phyloP scores from a whole-genome alignment of 768 basidiomycete species.

The Butyriboletus loyo region DNA sequence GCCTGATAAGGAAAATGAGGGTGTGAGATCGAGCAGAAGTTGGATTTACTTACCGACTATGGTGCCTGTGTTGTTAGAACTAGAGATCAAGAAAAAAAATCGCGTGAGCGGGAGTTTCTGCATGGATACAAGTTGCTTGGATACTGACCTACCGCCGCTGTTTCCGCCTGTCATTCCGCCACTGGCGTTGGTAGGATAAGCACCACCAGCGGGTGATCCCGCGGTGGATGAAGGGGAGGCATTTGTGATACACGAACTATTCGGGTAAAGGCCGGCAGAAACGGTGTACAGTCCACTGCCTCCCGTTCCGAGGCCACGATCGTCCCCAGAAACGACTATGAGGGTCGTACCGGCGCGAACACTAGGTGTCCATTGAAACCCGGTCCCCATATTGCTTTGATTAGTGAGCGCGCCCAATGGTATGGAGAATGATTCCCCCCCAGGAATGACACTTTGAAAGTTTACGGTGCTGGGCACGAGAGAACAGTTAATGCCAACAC shows the following conservation, averaged over 20 bases:
- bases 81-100: slow-evolving; percentile 8
- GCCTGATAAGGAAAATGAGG: slow-evolving; percentile 28
- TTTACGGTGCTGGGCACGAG: slow-evolving; percentile 43
- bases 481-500: neutral
- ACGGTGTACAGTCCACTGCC: slow-evolving; percentile 64
- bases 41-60: slow-evolving; percentile 43
- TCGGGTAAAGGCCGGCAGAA: slow-evolving; percentile 45
- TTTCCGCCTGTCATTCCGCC: slow-evolving; percentile 32
- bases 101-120: neutral
- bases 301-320: slow-evolving; percentile 61
- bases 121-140: neutral
- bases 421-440: slow-evolving; percentile 70
- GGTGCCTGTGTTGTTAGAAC: slow-evolving; percentile 41
- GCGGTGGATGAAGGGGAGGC: slow-evolving; percentile 75
- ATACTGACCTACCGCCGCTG: slow-evolving; percentile 27
- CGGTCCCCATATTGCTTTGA: slow-evolving; percentile 46
- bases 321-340: slow-evolving; percentile 64
- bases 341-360: slow-evolving; percentile 65
- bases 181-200: slow-evolving; percentile 55
- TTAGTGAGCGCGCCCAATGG: slow-evolving; percentile 49
- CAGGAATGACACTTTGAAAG: slow-evolving; percentile 75
- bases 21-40: neutral
- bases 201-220: slow-evolving; percentile 71
- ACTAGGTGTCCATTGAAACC: slow-evolving; percentile 67
- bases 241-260: slow-evolving; percentile 52